Evolutionary conservation across 2,329 filamentous ascomycete genomes (phyloP).

Genomic region (Knufia petricola): DNA sequence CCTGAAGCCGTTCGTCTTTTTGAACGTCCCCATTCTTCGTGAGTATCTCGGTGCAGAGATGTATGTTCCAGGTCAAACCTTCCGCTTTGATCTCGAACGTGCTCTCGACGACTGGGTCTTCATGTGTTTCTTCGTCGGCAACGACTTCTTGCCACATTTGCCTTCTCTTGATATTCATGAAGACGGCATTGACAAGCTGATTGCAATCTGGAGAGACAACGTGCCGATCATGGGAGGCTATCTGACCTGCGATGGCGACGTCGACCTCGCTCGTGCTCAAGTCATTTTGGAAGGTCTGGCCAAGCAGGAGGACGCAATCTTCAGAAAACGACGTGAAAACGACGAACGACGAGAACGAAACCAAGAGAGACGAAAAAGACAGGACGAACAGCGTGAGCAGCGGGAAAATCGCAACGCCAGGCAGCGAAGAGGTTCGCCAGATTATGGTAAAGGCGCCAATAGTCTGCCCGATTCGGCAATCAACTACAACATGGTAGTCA

Average conservation of each 20-base stretch:
- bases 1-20: conserved; percentile 94
- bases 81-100: conserved; percentile 85
- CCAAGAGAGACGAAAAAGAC: conserved; percentile 66
- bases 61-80: conserved; percentile 69
- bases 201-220: conserved; percentile 94
- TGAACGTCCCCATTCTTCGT: conserved; percentile 81
- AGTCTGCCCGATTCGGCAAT: conserved; percentile 38
- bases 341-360: conserved; percentile 76
- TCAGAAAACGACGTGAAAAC: conserved; percentile 72
- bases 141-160: conserved; percentile 94
- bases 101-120: conserved; percentile 98
- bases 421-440: conserved; percentile 38
- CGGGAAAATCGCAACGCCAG: conserved; percentile 34
- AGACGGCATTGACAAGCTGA: conserved; percentile 91
- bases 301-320: conserved; percentile 88
- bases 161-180: conserved; percentile 97
- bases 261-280: conserved; percentile 79
- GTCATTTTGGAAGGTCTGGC: conserved; percentile 79
- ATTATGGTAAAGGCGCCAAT: conserved; percentile 24
- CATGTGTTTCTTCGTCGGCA: conserved; percentile 98
- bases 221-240: conserved; percentile 88
- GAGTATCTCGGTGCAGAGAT: conserved; percentile 92
- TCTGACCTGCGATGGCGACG: conserved; percentile 86
- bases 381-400: conserved; percentile 48
- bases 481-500: conserved; percentile 83